Base-by-base conservation (phyloP, 257 asterid genomes). In the Nicotiana undulata region DNA sequence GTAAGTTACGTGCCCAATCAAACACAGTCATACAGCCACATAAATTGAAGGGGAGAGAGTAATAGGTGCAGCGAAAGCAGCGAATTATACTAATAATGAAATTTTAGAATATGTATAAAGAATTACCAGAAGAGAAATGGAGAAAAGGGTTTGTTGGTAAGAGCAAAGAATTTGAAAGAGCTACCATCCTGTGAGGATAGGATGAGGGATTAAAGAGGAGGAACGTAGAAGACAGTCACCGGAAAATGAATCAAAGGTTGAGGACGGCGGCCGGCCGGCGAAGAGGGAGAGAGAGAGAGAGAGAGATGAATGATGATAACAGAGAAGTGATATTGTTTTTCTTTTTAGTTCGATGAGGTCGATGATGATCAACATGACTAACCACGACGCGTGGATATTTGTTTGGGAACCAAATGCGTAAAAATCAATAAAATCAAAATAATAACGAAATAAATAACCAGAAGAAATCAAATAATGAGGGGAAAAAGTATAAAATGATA, bases 101-200 rank as follows among this genome's bases (percentile, higher is more conserved):
- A 74, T 7, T 0, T 24, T 74, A 11, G 7, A 10, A 74, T 9
- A 15, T 5, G 5, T 10, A 44, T 46, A 6, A 72, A 72, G 78
- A 46, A 46, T 13, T 72, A 74, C 79, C 79, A 24, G 61, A 74
- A 74, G 79, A 5, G 44, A 74, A 74, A 74, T 49, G 61, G 24
- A 74, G 79, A 49, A 16, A 49, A 74, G 61, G 79, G 26, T 9
- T 15, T 49, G 61, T 49, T 49, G 79, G 24, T 72, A 72, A 22
- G 16, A 72, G 60, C 78, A 72, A 46, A 46, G 78, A 44, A 13
- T 72, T 72, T 17, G 58, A 70, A 44, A 70, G 53, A 44, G 77
- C 59, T 12, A 70, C 15, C 77, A 70, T 70, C 58, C 20, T 70
- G 58, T 40, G 8, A 20, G 12, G 1, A 12, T 9, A 44, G 59